Evolutionary conservation across 176 grass and related monocot species (phyloP).

Genomic region (Pontederia paniculata): DNA sequence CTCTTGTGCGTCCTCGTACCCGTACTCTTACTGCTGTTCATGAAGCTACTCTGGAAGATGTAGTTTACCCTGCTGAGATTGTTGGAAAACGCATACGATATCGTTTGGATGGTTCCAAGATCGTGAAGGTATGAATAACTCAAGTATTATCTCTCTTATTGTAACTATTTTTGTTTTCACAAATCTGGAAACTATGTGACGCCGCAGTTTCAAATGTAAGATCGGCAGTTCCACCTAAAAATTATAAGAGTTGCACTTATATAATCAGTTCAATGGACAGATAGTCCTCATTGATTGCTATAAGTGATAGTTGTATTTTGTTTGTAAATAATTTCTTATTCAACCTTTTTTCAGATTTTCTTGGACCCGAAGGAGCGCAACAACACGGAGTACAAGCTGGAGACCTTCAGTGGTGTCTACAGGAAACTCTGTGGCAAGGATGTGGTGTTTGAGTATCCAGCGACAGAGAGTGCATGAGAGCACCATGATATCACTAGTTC

Average conservation of each 20-base stretch:
- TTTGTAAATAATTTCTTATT: too few species aligned
- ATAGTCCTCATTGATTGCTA: too few species aligned
- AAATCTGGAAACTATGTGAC: too few species aligned
- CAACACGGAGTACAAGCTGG: slow-evolving; percentile 88
- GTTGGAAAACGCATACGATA: slow-evolving; percentile 16
- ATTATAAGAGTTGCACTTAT: too few species aligned
- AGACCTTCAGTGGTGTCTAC: slow-evolving; percentile 76
- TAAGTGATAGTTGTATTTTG: too few species aligned
- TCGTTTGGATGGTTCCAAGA: slow-evolving; percentile 10
- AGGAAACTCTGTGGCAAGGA: slow-evolving; percentile 76
- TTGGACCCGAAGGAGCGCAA: slow-evolving; percentile 89
- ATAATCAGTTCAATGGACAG: too few species aligned
- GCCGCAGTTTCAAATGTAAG: too few species aligned
- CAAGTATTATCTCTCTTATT: background rate
- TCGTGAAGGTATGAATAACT: background rate
- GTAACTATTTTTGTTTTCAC: background rate
- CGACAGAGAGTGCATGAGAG: slow-evolving; percentile 23
- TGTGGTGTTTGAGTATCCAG: slow-evolving; percentile 50
- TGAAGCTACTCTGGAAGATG: slow-evolving; percentile 16
- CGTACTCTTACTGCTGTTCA: slow-evolving; percentile 13
- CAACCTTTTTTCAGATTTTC: slow-evolving; percentile 36
- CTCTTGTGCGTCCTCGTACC: slow-evolving; percentile 12
- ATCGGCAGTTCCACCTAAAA: too few species aligned
- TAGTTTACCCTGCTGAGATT: slow-evolving; percentile 18
- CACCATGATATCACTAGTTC: too few species aligned